Conservation (phyloP, 495 filamentous ascomycete genomes). For the Hyaloscypha finlandica region DNA sequence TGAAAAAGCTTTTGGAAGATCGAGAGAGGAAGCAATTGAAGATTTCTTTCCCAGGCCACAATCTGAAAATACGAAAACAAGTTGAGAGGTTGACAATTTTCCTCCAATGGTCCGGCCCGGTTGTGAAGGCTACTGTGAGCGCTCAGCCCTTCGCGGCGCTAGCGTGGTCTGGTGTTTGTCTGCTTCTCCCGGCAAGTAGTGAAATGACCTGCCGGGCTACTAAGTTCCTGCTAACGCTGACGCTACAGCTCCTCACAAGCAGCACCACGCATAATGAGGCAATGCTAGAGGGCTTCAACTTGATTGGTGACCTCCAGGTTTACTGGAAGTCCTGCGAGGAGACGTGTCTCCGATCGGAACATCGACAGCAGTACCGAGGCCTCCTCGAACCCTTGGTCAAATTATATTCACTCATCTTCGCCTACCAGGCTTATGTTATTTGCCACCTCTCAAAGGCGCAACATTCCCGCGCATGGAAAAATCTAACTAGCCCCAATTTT, state of each 20-base stretch:
- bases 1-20: constrained; percentile 30
- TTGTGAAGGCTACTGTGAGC: constrained; percentile 34
- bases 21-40: constrained; percentile 34
- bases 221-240: constrained; percentile 10
- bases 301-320: constrained; percentile 22
- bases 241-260: constrained; percentile 34
- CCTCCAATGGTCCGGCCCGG: constrained; percentile 35
- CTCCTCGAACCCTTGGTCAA: constrained; percentile 22
- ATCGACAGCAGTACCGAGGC: constrained; percentile 13
- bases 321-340: constrained; percentile 34
- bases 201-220: constrained; percentile 1
- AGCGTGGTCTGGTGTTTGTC: constrained; percentile 37
- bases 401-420: constrained; percentile 38
- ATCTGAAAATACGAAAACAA: constrained; percentile 33
- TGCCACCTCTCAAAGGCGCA: constrained; percentile 36
- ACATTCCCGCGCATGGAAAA: constrained; percentile 33
- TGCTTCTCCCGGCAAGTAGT: constrained; percentile 36
- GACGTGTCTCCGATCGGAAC: constrained; percentile 21
- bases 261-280: constrained; percentile 29
- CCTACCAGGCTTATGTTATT: constrained; percentile 40
- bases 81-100: constrained; percentile 37
- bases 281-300: constrained; percentile 32
- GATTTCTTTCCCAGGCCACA: constrained; percentile 25
- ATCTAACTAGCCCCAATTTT: constrained; percentile 27
- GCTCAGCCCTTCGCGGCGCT: constrained; percentile 38